Base-by-base conservation (phyloP, 495 filamentous ascomycete genomes). In the Hypoxylon fuscum region DNA sequence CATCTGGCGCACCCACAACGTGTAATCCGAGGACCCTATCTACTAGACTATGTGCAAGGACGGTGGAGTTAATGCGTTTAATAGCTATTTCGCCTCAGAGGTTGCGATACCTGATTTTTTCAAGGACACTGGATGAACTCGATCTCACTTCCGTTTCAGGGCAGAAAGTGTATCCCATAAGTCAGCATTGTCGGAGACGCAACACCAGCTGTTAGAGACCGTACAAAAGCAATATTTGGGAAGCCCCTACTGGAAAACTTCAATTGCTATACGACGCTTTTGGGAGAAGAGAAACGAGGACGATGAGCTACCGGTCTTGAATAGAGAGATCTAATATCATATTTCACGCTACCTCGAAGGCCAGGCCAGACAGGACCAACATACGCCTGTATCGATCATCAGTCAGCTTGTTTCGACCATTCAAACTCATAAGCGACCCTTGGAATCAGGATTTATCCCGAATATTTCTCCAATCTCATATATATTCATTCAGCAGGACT, bases 261-360 rank as follows among this genome's bases (percentile, higher is more conserved):
- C 15, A 20, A 12, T 3, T n/a, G 20, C 10, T 29, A 37, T 38
- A 20, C 10, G 12, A 32, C 40, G 18, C 43, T 31, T 7, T 20
- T 25, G 14, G 38, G 61, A 32, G 49, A 55, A 46, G 54, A 48
- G 18, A 37, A 42, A 17, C 12, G 21, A 44, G 7, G 15, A 49
- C 52, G 31, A 49, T 32, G 8, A 42, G 5, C 27, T 34, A 3
- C 21, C 15, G 12, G 38, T 43, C 20, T 20, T 56, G 29, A 55
- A 11, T n/a, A 11, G 11, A 11, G 10, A 20, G 9, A 9, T 0
- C 10, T 15, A 41, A 7, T 15, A 47, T 35, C 18, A 40, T 7
- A 59, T 43, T 55, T 64, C 14, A 27, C 15, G 11, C 7, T 8
- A 49, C 20, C 14, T 43, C 25, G 29, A 49, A n/a, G 12, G 8